Evolutionary conservation across 441 rosid genomes (phyloP).

Genomic region (Brassica hybrid): DNA sequence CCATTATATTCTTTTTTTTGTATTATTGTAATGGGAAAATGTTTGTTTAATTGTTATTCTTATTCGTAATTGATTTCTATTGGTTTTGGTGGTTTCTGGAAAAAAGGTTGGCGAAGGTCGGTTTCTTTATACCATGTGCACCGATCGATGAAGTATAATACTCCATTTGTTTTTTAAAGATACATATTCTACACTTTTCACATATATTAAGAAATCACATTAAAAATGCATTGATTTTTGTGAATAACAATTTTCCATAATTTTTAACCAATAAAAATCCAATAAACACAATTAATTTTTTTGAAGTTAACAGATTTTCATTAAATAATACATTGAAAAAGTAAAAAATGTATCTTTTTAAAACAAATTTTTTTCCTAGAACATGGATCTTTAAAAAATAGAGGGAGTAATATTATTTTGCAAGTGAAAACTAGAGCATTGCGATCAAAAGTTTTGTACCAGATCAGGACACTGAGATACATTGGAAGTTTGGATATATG

Average conservation of each 20-base stretch:
- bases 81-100: slow-evolving; percentile 33
- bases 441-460: background rate
- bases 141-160: background rate
- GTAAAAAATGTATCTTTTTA: too few species aligned
- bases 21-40: background rate
- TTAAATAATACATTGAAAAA: too few species aligned
- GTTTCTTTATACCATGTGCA: slow-evolving; percentile 20
- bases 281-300: too few species aligned
- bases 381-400: too few species aligned
- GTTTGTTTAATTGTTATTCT: background rate
- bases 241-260: too few species aligned
- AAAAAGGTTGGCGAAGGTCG: slow-evolving; percentile 20
- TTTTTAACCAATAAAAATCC: too few species aligned
- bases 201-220: too few species aligned
- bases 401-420: background rate
- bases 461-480: background rate
- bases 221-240: too few species aligned
- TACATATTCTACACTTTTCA: too few species aligned
- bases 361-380: too few species aligned
- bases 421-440: background rate
- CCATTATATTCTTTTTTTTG: background rate
- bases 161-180: too few species aligned
- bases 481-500: background rate
- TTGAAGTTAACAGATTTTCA: too few species aligned
- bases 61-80: background rate